Evolutionary conservation across 1,139 yeast species (phyloP), one percentile per base, ranked within the genome.

Genomic region (Geotrichum armillariae): DNA sequence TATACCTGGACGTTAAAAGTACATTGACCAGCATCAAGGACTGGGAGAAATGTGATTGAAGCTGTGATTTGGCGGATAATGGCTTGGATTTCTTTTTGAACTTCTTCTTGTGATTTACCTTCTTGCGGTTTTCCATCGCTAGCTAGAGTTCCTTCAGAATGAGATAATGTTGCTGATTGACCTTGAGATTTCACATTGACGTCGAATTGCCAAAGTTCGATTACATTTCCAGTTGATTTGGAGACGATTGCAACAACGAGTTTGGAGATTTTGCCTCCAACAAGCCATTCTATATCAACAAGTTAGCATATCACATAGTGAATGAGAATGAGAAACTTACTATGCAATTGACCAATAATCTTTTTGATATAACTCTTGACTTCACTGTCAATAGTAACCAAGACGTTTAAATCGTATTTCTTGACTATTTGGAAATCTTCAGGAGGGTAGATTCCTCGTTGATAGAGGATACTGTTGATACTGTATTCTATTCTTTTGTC

Each of bases 31-130:
- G 55, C 49, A 25, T 75, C 73, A 38, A 91, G 70, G 25, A 85
- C 77, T 0, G 98, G 98, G 48, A 91, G 73, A 63, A 89, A 89
- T 0, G 96, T 82, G 1, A 87, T 88, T 47, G 94, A 85, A 0
- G 96, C 89, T 0, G 96, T 89, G 48, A 91, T 86, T 63, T 91
- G 98, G 42, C 96, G 78, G 42, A 91, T 82, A 20, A 91, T 83
- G 0, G 93, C 82, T 63, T 89, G 94, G 16, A 91, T 88, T 58
- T 90, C 95, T 52, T 71, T 73, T 60, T 85, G 91, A 6, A 85
- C 79, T 36, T 75, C 79, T 2, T 73, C 78, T 34, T 71, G 72
- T 1, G 78, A 58, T 58, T n/a, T n/a, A n/a, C n/a, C n/a, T n/a
- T n/a, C n/a, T n/a, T n/a, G n/a, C n/a, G n/a, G n/a, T n/a, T 76